Conservation (phyloP, 176 grass and related monocot species). For the Carex cristatella region DNA sequence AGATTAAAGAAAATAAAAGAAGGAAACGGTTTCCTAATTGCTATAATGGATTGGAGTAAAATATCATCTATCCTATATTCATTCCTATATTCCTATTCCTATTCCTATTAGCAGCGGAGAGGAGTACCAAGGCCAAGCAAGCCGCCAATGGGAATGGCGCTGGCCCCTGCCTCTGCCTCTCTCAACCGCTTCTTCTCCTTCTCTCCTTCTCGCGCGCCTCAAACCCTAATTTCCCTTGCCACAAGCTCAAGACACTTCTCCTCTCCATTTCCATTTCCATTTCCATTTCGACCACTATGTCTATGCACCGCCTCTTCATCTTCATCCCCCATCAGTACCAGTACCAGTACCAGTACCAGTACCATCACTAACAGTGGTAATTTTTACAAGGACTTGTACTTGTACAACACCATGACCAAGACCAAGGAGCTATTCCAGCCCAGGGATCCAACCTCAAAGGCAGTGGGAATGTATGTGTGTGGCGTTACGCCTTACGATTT, state of each 20-base stretch:
- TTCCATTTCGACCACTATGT: background rate
- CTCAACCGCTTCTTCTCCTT: slow-evolving; percentile 8
- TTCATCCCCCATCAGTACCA: background rate
- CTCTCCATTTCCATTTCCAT: slow-evolving; percentile 1
- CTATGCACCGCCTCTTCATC: background rate
- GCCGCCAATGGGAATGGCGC: background rate
- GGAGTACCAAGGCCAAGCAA: too few species aligned
- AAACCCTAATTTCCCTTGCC: background rate
- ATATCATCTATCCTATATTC: too few species aligned
- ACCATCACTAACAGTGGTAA: background rate
- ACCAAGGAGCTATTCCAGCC: slow-evolving; percentile 60
- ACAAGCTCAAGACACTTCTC: background rate
- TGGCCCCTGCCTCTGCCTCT: background rate
- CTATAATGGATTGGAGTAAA: too few species aligned
- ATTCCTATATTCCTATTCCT: too few species aligned
- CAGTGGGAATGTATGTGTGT: slow-evolving; percentile 91
- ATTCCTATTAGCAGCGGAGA: too few species aligned
- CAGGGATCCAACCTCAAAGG: slow-evolving; percentile 17
- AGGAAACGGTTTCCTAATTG: too few species aligned
- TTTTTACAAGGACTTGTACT: slow-evolving; percentile 36
- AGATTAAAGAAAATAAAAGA: too few species aligned
- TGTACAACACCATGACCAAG: slow-evolving; percentile 76
- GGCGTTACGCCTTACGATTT: slow-evolving; percentile 90
- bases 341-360: background rate
- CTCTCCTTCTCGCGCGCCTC: background rate